Evolutionary conservation across 78 protist genomes (phyloP), one percentile per base, ranked within the genome.

Genomic region (Dictyostelium intermedium): DNA sequence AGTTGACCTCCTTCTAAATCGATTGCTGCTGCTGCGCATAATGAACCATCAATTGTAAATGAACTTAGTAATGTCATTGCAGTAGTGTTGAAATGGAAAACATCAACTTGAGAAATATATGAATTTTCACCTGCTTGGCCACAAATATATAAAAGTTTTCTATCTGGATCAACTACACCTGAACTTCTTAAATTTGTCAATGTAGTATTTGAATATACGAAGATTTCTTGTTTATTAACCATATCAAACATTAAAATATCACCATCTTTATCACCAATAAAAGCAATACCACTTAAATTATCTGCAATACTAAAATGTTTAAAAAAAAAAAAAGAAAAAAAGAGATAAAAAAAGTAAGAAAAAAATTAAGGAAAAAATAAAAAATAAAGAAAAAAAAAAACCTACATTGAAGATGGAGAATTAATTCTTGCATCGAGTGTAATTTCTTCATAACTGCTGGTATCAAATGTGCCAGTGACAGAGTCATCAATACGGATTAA

Each of bases 1-100:
- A 87, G 43, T 79, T 87, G 93, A 43, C 93, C 93, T 61, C 56
- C 80, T 4, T 1, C 9, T 2, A 23, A 2, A 35, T 87, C 93
- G 7, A 77, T 56, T 27, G 60, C 61, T n/a, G 60, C 85, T 8
- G 61, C 0, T 14, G 32, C 13, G 43, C 93, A 87, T 25, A 20
- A 27, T 8, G 13, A 13, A 35, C 82, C 39, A 25, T 0, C 23
- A 18, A 45, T 35, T 72, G 70, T 7, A 85, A 13, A 37, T 78
- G 41, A 18, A 34, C 14, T 0, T 4, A 82, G 6, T 35, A 78
- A 56, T 11, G 20, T 66, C 1, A 56, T 5, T 4, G 5, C 16
- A 18, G 69, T 70, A 3, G 30, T 5, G 3, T 10, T 10, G 32
- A 32, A 27, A 16, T n/a, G 3, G 25, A 77, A 78, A 32, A 30